Evolutionary conservation across 768 basidiomycete genomes (phyloP).

Genomic region (Epithele typhae): DNA sequence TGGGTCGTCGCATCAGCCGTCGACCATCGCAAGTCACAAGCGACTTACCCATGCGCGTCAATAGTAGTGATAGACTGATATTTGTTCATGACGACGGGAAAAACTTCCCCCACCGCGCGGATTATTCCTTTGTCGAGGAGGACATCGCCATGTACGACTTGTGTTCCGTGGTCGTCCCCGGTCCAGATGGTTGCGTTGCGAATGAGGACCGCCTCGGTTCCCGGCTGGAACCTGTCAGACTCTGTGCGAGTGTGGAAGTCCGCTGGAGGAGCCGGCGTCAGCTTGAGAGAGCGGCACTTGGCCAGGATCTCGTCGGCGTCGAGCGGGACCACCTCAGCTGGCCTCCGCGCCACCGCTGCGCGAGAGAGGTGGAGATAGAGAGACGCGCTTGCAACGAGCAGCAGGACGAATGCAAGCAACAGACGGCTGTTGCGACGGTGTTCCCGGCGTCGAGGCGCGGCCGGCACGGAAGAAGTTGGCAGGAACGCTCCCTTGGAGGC

Average conservation of each 20-base stretch:
- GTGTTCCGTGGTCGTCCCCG: conserved; percentile 51
- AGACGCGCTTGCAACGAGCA: too few species aligned
- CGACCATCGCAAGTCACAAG: too few species aligned
- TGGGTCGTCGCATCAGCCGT: too few species aligned
- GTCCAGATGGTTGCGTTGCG: conserved; percentile 80
- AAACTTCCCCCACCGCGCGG: conserved; percentile 41
- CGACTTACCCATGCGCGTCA: too few species aligned
- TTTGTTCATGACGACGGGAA: not conserved
- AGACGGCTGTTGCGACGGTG: too few species aligned
- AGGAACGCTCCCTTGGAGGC: too few species aligned
- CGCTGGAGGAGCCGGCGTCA: conserved; percentile 33
- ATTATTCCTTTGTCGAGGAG: conserved; percentile 64
- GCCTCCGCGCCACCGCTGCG: not conserved
- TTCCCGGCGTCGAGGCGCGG: too few species aligned
- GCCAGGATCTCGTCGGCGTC: conserved; percentile 1
- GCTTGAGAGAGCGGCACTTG: conserved; percentile 30
- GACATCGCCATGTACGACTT: conserved; percentile 56
- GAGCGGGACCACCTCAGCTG: conserved; percentile 1
- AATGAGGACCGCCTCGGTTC: conserved; percentile 51
- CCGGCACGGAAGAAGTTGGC: too few species aligned
- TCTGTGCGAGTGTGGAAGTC: conserved; percentile 29
- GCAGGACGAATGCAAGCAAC: too few species aligned
- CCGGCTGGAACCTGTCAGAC: conserved; percentile 54
- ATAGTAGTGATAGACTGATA: not conserved
- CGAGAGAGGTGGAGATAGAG: not conserved